Conservation (phyloP, 345 rosid genomes). For the Salix dunnii region DNA sequence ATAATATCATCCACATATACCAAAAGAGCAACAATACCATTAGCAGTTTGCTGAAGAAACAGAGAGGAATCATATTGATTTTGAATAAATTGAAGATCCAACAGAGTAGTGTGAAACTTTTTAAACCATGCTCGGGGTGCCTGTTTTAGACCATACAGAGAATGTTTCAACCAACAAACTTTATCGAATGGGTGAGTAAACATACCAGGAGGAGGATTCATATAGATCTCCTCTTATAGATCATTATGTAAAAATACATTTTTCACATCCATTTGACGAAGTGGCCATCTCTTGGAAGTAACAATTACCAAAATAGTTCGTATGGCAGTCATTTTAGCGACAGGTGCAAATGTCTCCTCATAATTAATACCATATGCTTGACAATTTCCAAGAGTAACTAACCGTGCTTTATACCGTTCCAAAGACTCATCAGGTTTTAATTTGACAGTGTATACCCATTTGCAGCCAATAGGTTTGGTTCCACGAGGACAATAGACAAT, state of each 20-base stretch:
- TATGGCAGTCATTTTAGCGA: not conserved
- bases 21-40: no score
- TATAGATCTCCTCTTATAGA: no score
- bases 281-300: not conserved
- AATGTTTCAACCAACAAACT: no score
- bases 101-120: no score
- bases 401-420: not conserved
- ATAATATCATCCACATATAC: no score
- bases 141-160: no score
- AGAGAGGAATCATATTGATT: no score
- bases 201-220: no score
- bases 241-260: not conserved
- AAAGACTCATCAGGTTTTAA: not conserved
- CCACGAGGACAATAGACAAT: not conserved
- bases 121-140: no score
- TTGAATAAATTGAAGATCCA: no score
- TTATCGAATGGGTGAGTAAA: no score
- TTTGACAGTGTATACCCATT: not conserved
- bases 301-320: not conserved
- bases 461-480: not conserved
- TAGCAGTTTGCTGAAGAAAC: no score
- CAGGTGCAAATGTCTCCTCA: not conserved
- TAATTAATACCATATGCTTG: not conserved
- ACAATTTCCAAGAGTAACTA: not conserved
- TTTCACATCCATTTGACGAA: not conserved